These are phyloP conservation scores for Apiosordaria backusii DNA, from an alignment of 495 filamentous ascomycete genomes.

Conservation along the genomic window DNA sequence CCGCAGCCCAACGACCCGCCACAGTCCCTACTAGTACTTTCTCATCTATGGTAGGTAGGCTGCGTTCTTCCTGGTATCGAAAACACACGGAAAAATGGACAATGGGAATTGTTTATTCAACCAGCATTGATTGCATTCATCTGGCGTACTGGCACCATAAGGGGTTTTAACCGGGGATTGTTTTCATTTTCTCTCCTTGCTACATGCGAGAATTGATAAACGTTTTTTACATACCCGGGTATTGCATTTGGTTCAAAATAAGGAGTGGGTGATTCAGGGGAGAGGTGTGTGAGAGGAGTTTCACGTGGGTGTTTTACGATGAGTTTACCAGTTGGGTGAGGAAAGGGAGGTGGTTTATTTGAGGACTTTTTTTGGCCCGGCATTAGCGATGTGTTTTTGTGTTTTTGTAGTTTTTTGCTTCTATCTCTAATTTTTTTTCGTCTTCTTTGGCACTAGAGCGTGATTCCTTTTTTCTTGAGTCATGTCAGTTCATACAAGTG, in stretches of 20 bases:
- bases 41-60: background rate
- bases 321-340: background rate
- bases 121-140: constrained; percentile 18
- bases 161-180: background rate
- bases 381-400: background rate
- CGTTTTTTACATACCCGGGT: constrained; percentile 26
- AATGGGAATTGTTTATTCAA: background rate
- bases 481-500: too few species aligned
- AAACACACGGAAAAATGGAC: background rate
- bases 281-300: too few species aligned
- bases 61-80: background rate
- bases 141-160: constrained; percentile 19
- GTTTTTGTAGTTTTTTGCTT: background rate
- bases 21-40: background rate
- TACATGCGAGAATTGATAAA: constrained; percentile 17
- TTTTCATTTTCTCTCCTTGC: constrained; percentile 7
- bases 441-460: background rate
- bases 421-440: background rate
- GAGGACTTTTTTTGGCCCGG: too few species aligned
- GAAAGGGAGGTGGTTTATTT: background rate
- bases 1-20: constrained; percentile 26
- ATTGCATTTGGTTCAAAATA: constrained; percentile 22
- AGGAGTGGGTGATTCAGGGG: too few species aligned
- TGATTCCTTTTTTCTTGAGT: too few species aligned
- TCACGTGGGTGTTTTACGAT: too few species aligned